Percentiles rank a stretch among this genome's conserved stretches.
phyloP scores from a whole-genome alignment of 257 asterid species.

The Thymus quinquecostatus region DNA sequence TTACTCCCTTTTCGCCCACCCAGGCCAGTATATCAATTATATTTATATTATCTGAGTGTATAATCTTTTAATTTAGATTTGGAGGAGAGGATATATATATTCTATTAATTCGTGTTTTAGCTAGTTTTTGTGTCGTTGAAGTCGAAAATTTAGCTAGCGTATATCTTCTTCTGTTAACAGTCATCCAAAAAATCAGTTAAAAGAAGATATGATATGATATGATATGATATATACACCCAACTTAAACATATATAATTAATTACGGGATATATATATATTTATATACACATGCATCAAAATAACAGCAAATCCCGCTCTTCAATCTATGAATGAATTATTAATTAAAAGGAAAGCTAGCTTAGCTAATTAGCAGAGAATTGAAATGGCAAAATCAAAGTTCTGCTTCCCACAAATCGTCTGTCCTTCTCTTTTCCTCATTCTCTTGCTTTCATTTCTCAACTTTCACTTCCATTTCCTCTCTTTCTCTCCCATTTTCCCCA shows the following conservation, averaged over 20 bases:
- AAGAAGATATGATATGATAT: not conserved
- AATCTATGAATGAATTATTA: too few relatives aligned
- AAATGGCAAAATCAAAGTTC: not conserved
- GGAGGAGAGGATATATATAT: too few relatives aligned
- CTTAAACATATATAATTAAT: not conserved
- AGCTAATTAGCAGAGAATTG: not conserved
- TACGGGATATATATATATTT: not conserved
- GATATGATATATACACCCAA: not conserved
- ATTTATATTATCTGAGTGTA: too few relatives aligned
- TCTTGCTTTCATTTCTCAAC: constrained; percentile 33
- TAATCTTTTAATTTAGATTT: too few relatives aligned
- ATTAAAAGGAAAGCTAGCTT: not conserved
- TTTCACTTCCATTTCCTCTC: constrained; percentile 36
- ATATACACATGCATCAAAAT: too few relatives aligned
- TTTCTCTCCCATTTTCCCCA: constrained; percentile 8
- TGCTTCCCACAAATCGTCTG: constrained; percentile 17
- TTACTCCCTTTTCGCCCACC: too few relatives aligned
- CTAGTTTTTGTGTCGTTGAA: too few relatives aligned
- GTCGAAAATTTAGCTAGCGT: too few relatives aligned
- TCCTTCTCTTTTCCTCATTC: constrained; percentile 25
- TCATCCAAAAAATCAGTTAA: not conserved
- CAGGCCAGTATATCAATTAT: too few relatives aligned
- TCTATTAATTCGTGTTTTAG: too few relatives aligned
- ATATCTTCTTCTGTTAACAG: constrained; percentile 10
- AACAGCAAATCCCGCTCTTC: too few relatives aligned